phyloP scores from a whole-genome alignment of 2,329 filamentous ascomycete genomes.

The Trichoderma atrobrunneum region DNA sequence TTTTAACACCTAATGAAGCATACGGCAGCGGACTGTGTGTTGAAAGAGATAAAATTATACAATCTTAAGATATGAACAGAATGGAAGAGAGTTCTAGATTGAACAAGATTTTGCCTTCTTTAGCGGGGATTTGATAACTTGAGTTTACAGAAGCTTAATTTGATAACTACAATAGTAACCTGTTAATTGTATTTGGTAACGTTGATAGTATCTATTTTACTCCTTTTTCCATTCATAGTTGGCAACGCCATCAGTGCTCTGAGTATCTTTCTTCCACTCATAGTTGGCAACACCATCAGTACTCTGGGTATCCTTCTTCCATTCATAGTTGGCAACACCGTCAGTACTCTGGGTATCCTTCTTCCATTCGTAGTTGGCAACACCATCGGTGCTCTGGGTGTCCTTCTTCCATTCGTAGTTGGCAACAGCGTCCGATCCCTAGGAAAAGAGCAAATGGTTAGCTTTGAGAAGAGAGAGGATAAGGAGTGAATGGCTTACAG shows the following conservation, averaged over 20 bases:
- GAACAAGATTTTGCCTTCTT: slow-evolving; percentile 51
- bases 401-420: slow-evolving; percentile 1
- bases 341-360: not conserved
- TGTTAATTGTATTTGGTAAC: not conserved
- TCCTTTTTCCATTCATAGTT: slow-evolving; percentile 1
- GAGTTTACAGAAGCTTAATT: not conserved
- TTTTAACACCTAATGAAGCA: not conserved
- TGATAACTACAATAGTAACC: not conserved
- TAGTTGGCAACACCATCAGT: not conserved
- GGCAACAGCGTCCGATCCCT: not conserved
- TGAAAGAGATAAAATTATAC: not conserved
- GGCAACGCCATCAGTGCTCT: not conserved
- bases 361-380: not conserved
- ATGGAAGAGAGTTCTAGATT: slow-evolving; percentile 26
- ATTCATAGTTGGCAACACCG: not conserved
- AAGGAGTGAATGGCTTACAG: not conserved
- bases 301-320: not conserved
- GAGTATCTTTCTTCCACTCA: not conserved
- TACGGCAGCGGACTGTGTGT: not conserved
- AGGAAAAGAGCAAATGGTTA: not conserved
- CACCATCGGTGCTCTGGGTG: not conserved
- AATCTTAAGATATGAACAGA: slow-evolving; percentile 31
- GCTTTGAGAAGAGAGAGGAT: too few species aligned
- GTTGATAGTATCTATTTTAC: not conserved
- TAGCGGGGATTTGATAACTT: slow-evolving; percentile 54